Evolutionary conservation across 2,329 filamentous ascomycete genomes (phyloP), one percentile per base, ranked within the genome.

Genomic region (Monosporascus sp.): DNA sequence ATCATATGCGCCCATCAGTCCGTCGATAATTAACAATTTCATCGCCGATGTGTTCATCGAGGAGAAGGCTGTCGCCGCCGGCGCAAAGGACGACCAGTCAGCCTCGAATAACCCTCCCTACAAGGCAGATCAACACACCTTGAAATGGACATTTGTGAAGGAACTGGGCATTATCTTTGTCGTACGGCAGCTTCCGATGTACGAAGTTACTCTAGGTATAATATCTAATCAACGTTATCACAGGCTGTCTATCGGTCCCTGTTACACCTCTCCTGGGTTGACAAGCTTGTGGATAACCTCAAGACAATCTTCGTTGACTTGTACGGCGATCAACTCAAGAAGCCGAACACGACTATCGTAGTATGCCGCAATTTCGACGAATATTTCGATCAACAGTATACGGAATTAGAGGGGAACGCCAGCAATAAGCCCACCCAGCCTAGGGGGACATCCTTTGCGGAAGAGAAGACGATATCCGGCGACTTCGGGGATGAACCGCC

Each of bases 1-100:
- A 68, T 87, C 85, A 25, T 96, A 93, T 70, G 84, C 87, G 51
- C 81, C 87, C 2, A 84, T 96, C 67, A 91, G 85, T 68, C 82
- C 89, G 44, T 85, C 88, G 63, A 79, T 97, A 59, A 86, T 99
- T 77, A 97, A 99, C 77, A 88, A 84, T 76, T 87, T 99, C 71
- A 97, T 99, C 72, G 86, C 87, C 69, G 91, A 97, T 72, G 90
- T 97, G 67, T 97, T 99, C 70, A 97, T 99, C 67, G 94, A 99
- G 74, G 93, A 97, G 76, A 92, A 89, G 70, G 81, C 82, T 55
- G 80, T 84, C 53, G 78, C 78, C 49, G 77, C 80, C 50, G 76
- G 82, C 52, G 77, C 84, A 50, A 82, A 83, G 59, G 81, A 84
- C 55, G 72, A 78, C 47, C 75, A 72, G 48, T 82, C 84, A 6